Percentiles rank a stretch among this genome's conserved stretches.
These are phyloP conservation scores for Pyricularia sp. DNA, from an alignment of 2,329 filamentous ascomycete genomes.

Conservation along the genomic window DNA sequence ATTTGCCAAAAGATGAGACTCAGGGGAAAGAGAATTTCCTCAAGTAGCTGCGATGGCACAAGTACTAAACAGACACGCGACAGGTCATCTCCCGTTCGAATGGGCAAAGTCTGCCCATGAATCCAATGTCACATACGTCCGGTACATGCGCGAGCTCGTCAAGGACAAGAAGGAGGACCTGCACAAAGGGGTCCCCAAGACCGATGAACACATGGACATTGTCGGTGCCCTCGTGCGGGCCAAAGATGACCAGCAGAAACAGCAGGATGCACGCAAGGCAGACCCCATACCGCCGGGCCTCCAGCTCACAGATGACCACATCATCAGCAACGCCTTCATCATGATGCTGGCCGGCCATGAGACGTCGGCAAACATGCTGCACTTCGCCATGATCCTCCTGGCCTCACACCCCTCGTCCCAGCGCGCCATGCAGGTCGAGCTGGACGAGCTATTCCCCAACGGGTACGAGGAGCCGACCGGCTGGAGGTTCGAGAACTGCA, in stretches of 20 bases:
- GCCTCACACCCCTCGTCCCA: constrained; percentile 58
- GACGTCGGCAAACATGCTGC: constrained; percentile 66
- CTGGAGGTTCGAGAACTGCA: constrained; percentile 63
- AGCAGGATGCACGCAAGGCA: constrained; percentile 10
- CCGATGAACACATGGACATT: constrained; percentile 33
- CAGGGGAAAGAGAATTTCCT: background rate
- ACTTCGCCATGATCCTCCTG: constrained; percentile 61
- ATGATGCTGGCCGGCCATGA: constrained; percentile 70
- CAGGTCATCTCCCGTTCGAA: constrained; percentile 39
- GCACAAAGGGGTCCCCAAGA: constrained; percentile 19
- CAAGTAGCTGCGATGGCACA: background rate
- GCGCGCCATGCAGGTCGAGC: constrained; percentile 55
- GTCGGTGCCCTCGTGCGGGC: constrained; percentile 40
- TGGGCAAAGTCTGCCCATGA: constrained; percentile 39
- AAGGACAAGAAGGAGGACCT: constrained; percentile 45
- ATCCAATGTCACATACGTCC: constrained; percentile 52
- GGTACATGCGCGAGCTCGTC: constrained; percentile 63
- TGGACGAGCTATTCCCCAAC: constrained; percentile 53
- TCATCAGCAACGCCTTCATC: constrained; percentile 63
- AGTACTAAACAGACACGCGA: constrained; percentile 1
- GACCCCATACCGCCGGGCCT: constrained; percentile 15
- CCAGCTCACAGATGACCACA: constrained; percentile 49
- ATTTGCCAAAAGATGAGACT: background rate
- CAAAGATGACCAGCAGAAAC: constrained; percentile 20
- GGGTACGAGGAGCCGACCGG: constrained; percentile 27